Evolutionary conservation across 75 land plant genomes (phyloP), one percentile per base, ranked within the genome.

Genomic region (Pinus albicaulis): DNA sequence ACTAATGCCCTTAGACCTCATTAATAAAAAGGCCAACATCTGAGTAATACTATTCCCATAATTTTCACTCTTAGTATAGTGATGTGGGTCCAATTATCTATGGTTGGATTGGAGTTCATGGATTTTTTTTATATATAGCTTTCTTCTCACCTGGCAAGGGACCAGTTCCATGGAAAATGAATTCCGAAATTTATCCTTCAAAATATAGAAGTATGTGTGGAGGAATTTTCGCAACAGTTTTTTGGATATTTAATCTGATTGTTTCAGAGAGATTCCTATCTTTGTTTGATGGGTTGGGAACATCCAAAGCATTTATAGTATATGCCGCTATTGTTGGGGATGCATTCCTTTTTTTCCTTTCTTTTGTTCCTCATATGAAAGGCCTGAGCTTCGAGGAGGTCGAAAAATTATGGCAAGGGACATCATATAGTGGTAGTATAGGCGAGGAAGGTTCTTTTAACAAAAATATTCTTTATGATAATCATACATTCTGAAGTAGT

Each of bases 161-260:
- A n/a, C n/a, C 1, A 0, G 28, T 28, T 28, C 28, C 28, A 28
- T 28, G 28, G 28, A 28, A 0, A 1, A 28, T 28, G 1, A 28
- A 28, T 28, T 28, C 28, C 1, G 28, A 28, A 28, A 28, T 28
- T 28, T 28, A 28, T 28, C 0, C 28, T 28, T 28, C 28, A 28
- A 28, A 28, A 28, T 28, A 90, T 74, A 76, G 98, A 70, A 95
- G 99, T 7, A 72, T 86, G 0, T 97, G 99, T 77, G 95, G 93
- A 14, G 99, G 98, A 4, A 88, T 97, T 83, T 92, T 98, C 28
- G 99, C 99, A 2, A 97, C 94, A 3, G 89, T 91, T 11, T 92
- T 90, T 74, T 28, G 0, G 1, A 28, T 28, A 28, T 28, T 28
- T 28, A 28, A 28, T 28, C 1, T 1, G 28, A 28, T 94, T 5